These are phyloP conservation scores for Phlyctochytrium planicorne DNA, from an alignment of 192 early-diverging fungal species.

Conservation along the genomic window DNA sequence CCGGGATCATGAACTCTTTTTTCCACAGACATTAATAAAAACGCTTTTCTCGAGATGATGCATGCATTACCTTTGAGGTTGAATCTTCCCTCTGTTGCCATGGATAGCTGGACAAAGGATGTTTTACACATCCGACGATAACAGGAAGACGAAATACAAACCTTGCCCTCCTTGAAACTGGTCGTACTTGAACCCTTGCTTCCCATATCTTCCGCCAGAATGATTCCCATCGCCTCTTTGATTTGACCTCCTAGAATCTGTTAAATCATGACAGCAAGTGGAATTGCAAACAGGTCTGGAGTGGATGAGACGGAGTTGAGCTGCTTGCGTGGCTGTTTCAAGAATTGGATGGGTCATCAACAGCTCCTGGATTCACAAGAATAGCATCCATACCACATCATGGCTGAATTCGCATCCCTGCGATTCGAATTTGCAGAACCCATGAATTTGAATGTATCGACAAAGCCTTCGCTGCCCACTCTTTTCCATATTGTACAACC, in stretches of 20 bases:
- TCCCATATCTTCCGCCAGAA: not conserved
- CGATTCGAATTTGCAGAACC: conserved; percentile 79
- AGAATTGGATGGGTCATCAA: not conserved
- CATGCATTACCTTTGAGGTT: no score
- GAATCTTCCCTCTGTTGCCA: no score
- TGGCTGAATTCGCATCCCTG: conserved; percentile 85
- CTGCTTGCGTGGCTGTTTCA: not conserved
- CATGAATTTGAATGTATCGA: conserved; percentile 80
- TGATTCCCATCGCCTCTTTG: no score
- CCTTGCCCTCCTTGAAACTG: not conserved
- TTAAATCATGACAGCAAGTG: not conserved
- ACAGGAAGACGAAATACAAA: no score
- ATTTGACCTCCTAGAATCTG: no score
- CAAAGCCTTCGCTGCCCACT: conserved; percentile 54
- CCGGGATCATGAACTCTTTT: not conserved
- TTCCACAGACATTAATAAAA: not conserved
- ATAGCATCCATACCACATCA: conserved; percentile 29
- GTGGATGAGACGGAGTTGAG: not conserved
- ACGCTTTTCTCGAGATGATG: no score
- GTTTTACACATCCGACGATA: no score
- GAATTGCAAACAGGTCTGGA: not conserved
- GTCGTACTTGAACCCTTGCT: not conserved
- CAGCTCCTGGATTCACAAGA: no score
- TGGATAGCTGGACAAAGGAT: no score
- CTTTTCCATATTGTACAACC: no score